Percentiles rank a stretch among this genome's conserved stretches.
Conservation (phyloP, 1,139 yeast genomes). For the Scheffersomyces lignicola region DNA sequence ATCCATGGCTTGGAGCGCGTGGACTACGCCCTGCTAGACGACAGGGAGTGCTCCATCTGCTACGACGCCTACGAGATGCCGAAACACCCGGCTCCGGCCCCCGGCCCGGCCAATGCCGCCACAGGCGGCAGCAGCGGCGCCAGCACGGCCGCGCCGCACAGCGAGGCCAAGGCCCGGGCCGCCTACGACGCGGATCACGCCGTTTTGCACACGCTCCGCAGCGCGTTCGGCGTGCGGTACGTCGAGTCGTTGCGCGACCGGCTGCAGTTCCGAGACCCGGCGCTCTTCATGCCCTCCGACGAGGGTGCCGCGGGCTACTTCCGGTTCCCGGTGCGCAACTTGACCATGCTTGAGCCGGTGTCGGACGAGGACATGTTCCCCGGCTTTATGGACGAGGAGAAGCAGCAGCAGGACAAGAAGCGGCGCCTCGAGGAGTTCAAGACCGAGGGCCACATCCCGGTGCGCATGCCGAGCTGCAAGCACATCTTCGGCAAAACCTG, state of each 20-base stretch:
- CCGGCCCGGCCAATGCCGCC: too few species aligned
- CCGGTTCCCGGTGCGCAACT: slow-evolving; percentile 34
- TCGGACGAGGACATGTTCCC: slow-evolving; percentile 35
- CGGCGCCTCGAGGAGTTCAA: slow-evolving; percentile 14
- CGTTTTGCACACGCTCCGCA: not conserved
- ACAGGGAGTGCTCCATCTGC: slow-evolving; percentile 44
- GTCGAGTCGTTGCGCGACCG: slow-evolving; percentile 9
- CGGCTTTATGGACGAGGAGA: slow-evolving; percentile 21
- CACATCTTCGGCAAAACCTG: slow-evolving; percentile 46
- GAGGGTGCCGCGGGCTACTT: slow-evolving; percentile 28
- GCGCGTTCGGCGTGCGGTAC: not conserved
- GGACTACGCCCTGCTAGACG: slow-evolving; percentile 18
- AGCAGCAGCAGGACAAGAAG: slow-evolving; percentile 14
- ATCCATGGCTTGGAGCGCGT: slow-evolving; percentile 34
- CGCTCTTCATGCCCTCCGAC: slow-evolving; percentile 40
- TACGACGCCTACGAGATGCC: slow-evolving; percentile 33
- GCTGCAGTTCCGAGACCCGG: slow-evolving; percentile 34
- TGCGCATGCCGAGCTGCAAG: slow-evolving; percentile 44
- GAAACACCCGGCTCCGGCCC: slow-evolving; percentile 3
- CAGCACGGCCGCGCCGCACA: too few species aligned
- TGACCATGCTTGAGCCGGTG: slow-evolving; percentile 23
- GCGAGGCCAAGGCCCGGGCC: not conserved
- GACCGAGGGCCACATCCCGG: slow-evolving; percentile 35
- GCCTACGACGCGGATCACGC: not conserved
- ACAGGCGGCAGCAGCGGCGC: too few species aligned